These are phyloP conservation scores for Warburgia ugandensis DNA, from an alignment of 164 flowering plant genomes.

Conservation along the genomic window DNA sequence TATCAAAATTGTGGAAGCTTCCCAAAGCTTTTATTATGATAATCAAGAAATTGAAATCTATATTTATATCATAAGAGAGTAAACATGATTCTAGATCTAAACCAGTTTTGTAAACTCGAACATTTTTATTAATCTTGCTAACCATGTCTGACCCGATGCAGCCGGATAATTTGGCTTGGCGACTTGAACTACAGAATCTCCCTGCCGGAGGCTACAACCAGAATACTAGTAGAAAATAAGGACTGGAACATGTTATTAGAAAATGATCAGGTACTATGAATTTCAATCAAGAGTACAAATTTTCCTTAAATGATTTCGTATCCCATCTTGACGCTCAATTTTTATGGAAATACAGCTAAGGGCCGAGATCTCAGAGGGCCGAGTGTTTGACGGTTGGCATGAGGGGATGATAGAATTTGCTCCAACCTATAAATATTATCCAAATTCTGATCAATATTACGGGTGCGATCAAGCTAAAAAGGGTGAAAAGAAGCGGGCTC, in stretches of 20 bases:
- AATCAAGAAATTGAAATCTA: too few species aligned
- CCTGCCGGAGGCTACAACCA: slow-evolving; percentile 23
- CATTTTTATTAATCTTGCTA: neutral
- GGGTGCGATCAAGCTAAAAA: slow-evolving; percentile 44
- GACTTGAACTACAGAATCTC: slow-evolving; percentile 36
- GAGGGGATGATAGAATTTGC: slow-evolving; percentile 77
- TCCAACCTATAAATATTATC: slow-evolving; percentile 76
- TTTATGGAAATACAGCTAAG: slow-evolving; percentile 35
- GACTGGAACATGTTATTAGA: slow-evolving; percentile 24
- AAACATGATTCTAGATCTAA: too few species aligned
- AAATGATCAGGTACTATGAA: slow-evolving; percentile 23
- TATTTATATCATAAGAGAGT: too few species aligned
- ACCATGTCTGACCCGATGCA: slow-evolving; percentile 15
- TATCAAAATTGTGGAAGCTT: too few species aligned
- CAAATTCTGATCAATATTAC: slow-evolving; percentile 50
- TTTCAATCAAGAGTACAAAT: neutral
- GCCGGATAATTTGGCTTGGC: slow-evolving; percentile 30
- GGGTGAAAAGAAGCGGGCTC: slow-evolving; percentile 75
- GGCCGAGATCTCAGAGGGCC: slow-evolving; percentile 20
- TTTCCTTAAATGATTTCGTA: neutral
- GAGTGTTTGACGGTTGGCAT: slow-evolving; percentile 72
- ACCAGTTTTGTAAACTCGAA: too few species aligned
- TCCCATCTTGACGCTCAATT: neutral
- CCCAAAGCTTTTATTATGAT: too few species aligned
- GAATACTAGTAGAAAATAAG: slow-evolving; percentile 15